These are phyloP conservation scores for Polytrichum formosum DNA, from an alignment of 225 moss, liverwort and hornwort species.

Conservation along the genomic window DNA sequence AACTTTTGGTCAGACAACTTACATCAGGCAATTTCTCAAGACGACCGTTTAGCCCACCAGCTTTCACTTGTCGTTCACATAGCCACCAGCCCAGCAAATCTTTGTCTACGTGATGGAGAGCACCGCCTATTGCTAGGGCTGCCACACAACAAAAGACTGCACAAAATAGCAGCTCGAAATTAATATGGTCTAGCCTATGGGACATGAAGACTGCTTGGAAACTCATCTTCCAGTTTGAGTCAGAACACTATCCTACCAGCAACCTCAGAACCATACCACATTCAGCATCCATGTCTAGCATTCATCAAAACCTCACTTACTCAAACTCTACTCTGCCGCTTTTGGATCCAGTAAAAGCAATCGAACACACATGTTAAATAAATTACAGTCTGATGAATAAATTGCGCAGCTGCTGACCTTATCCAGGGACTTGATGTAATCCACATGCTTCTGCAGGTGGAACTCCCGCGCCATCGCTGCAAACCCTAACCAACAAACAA, in stretches of 20 bases:
- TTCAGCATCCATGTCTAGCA: no score
- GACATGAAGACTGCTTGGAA: no score
- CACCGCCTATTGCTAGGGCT: conserved; percentile 77
- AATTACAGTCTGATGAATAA: no score
- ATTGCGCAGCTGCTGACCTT: conserved; percentile 33
- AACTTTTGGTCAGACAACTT: conserved; percentile 13
- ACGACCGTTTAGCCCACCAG: conserved; percentile 82
- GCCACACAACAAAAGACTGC: conserved; percentile 87
- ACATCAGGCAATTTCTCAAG: conserved; percentile 93
- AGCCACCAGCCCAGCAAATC: conserved; percentile 89
- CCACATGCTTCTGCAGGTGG: conserved; percentile 72
- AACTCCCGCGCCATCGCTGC: conserved; percentile 23
- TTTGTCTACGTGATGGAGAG: conserved; percentile 79
- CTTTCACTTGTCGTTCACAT: conserved; percentile 85
- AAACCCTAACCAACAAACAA: no score
- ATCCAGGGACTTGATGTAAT: conserved; percentile 83
- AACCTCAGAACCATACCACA: no score
- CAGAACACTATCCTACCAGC: no score
- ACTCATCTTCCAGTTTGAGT: no score
- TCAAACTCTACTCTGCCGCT: neutral
- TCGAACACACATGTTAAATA: no score
- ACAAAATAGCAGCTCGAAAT: conserved; percentile 5
- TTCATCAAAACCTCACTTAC: neutral
- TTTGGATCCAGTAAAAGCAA: no score
- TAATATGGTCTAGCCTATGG: neutral